Conservation (phyloP, 371 early-diverging fungal species). For the Neoconidiobolus thromboides region DNA sequence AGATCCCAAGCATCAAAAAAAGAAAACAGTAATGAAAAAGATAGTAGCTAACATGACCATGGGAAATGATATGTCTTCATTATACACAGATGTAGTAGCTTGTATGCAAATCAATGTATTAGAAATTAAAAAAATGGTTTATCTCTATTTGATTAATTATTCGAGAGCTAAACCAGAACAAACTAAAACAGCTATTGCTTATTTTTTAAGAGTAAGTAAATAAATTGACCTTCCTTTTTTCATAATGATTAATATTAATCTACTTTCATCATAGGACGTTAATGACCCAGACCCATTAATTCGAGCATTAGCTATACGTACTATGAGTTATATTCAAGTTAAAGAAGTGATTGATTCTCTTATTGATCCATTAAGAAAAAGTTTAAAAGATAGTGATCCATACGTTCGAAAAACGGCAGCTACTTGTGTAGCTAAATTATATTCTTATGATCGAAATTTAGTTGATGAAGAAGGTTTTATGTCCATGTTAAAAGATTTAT, state of each 20-base stretch:
- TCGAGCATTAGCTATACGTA: conserved; percentile 77
- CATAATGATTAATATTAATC: no score
- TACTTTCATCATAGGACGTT: conserved; percentile 22
- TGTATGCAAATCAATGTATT: conserved; percentile 31
- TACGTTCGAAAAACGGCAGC: conserved; percentile 52
- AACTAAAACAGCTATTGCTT: conserved; percentile 59
- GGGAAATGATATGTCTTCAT: conserved; percentile 65
- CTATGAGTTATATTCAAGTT: conserved; percentile 85
- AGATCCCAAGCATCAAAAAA: conserved; percentile 69
- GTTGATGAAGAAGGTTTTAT: conserved; percentile 65
- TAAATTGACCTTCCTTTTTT: not conserved
- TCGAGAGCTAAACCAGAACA: conserved; percentile 73
- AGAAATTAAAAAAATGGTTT: conserved; percentile 81
- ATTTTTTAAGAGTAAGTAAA: conserved; percentile 32
- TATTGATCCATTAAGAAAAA: conserved; percentile 63
- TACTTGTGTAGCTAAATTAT: conserved; percentile 35
- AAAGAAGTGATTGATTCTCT: conserved; percentile 69
- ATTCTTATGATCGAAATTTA: conserved; percentile 37
- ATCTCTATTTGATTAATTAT: conserved; percentile 71
- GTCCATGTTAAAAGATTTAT: conserved; percentile 61
- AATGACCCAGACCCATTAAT: conserved; percentile 70
- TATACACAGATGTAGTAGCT: conserved; percentile 40
- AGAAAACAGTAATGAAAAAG: conserved; percentile 75
- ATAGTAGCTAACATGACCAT: conserved; percentile 48
- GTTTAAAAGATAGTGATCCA: conserved; percentile 54